Percentiles rank a stretch among this genome's conserved stretches.
These are phyloP conservation scores for Aureobasidium lini DNA, from an alignment of 2,329 filamentous ascomycete genomes.

Conservation along the genomic window DNA sequence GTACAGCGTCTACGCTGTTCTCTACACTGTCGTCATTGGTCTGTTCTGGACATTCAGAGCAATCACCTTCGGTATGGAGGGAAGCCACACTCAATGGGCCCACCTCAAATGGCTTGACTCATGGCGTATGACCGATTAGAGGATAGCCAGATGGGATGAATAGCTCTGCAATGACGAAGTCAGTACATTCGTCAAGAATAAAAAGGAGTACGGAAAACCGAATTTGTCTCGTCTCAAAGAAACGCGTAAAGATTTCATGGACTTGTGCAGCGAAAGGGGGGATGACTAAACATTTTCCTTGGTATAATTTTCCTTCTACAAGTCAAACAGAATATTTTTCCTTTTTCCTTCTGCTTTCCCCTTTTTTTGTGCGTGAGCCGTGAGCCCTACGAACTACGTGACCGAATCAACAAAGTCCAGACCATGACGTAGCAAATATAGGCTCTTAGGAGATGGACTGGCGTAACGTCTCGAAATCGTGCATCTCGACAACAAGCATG, in stretches of 20 bases:
- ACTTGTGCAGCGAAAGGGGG: background rate
- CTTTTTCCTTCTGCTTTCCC: background rate
- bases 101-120: constrained; percentile 90
- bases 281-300: constrained; percentile 9
- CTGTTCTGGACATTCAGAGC: constrained; percentile 87
- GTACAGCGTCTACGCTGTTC: constrained; percentile 59
- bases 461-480: background rate
- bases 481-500: too few species aligned
- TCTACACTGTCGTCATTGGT: constrained; percentile 69
- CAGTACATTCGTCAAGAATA: background rate
- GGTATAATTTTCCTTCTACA: constrained; percentile 8
- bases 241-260: background rate
- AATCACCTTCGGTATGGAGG: constrained; percentile 94
- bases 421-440: background rate
- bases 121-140: constrained; percentile 70
- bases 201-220: background rate
- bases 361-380: background rate
- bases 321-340: constrained; percentile 2
- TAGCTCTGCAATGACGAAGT: background rate
- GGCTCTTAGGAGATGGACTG: background rate
- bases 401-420: too few species aligned
- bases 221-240: background rate
- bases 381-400: too few species aligned
- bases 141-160: background rate
- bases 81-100: constrained; percentile 71